Conservation (phyloP, 192 early-diverging fungal genomes). For the Backusella luteola region DNA sequence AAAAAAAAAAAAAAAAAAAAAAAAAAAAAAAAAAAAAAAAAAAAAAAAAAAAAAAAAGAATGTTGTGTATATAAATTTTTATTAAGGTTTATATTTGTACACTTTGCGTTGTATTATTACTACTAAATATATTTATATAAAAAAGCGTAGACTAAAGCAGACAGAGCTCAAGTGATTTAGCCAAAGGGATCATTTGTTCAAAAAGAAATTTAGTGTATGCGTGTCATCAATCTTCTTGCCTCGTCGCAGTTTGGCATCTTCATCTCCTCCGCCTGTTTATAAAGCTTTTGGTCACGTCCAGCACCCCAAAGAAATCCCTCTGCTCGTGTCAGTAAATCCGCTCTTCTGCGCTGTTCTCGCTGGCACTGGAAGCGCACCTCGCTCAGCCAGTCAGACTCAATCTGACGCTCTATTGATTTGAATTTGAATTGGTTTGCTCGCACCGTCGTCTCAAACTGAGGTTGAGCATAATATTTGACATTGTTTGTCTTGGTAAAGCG, state of each 20-base stretch:
- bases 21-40: no score
- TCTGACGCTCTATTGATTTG: slow-evolving; percentile 64
- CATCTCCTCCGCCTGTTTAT: slow-evolving; percentile 66
- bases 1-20: no score
- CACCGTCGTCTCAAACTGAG: slow-evolving; percentile 37
- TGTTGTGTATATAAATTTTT: not conserved
- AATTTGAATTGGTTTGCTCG: slow-evolving; percentile 46
- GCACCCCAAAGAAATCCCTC: slow-evolving; percentile 62
- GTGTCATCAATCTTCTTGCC: slow-evolving; percentile 35
- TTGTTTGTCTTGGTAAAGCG: slow-evolving; percentile 57
- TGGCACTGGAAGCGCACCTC: slow-evolving; percentile 64
- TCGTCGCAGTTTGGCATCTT: slow-evolving; percentile 69
- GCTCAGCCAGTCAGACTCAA: slow-evolving; percentile 70
- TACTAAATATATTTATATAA: not conserved
- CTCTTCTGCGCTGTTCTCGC: slow-evolving; percentile 61
- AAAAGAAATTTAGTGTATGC: not conserved
- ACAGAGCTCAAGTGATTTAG: not conserved
- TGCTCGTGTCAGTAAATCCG: slow-evolving; percentile 52
- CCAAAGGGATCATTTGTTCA: not conserved
- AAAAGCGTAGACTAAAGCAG: not conserved
- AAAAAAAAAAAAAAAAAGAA: not conserved
- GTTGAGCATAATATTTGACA: slow-evolving; percentile 80
- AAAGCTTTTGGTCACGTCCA: slow-evolving; percentile 55
- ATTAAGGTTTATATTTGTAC: not conserved
- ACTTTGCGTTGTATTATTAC: no score